Evolutionary conservation across 1,284 basidiomycete genomes (phyloP).

Genomic region (Sporisorium exsertum): DNA sequence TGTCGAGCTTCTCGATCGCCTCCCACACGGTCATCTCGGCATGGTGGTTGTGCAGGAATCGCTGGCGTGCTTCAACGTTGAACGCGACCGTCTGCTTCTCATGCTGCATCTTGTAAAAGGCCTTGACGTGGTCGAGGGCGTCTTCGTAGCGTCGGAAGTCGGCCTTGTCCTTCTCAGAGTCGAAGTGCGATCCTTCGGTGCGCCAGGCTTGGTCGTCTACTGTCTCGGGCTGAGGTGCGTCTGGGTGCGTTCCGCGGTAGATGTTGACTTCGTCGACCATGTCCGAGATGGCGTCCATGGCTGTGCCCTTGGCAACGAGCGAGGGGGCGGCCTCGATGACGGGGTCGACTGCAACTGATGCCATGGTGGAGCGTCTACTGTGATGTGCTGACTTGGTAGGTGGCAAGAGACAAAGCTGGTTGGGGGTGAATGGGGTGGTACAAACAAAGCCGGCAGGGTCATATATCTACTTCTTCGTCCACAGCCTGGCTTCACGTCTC

Average conservation of each 20-base stretch:
- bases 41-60: constrained; percentile 46
- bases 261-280: constrained; percentile 54
- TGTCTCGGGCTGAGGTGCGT: constrained; percentile 30
- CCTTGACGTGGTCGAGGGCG: constrained; percentile 86
- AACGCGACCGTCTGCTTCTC: constrained; percentile 76
- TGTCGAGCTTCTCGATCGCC: constrained; percentile 89
- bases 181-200: constrained; percentile 74
- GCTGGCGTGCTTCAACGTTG: constrained; percentile 50
- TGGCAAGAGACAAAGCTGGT: not conserved
- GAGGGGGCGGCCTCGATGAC: constrained; percentile 8
- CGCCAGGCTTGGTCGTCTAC: constrained; percentile 45
- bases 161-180: constrained; percentile 81
- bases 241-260: constrained; percentile 48
- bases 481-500: too few species aligned
- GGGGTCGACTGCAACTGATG: constrained; percentile 36
- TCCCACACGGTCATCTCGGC: constrained; percentile 77
- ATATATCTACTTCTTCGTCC: constrained; percentile 14
- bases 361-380: constrained; percentile 22
- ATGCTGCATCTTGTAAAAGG: constrained; percentile 88
- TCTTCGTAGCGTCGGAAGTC: constrained; percentile 71
- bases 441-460: not conserved
- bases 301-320: constrained; percentile 34
- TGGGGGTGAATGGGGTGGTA: not conserved
- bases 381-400: not conserved
- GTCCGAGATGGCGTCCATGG: constrained; percentile 50